A percentile compares a stretch with the other conserved stretches of the same genome.
phyloP scores from a whole-genome alignment of 441 rosid genomes.

The Omphalea diandra region DNA sequence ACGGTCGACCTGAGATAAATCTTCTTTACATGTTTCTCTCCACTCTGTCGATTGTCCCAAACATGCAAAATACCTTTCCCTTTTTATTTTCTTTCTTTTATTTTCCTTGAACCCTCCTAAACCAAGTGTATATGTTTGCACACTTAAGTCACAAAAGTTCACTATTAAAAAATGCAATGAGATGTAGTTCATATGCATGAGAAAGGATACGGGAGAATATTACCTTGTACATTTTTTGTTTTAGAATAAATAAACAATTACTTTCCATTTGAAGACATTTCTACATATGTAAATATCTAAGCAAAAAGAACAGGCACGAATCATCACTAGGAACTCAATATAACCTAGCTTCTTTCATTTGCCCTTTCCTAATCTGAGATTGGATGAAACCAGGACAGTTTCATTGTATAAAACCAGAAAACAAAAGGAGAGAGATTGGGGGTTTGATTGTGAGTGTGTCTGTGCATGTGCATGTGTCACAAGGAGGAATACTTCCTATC shows the following conservation, averaged over 20 bases:
- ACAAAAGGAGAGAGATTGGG: not conserved
- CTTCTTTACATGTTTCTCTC: not conserved
- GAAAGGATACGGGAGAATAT: not conserved
- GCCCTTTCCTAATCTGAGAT: not conserved
- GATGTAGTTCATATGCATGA: not conserved
- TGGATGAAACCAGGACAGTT: constrained; percentile 7
- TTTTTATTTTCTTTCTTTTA: not conserved
- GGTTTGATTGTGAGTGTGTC: too few species aligned
- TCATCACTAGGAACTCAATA: not conserved
- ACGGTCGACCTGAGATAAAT: not conserved
- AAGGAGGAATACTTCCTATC: constrained; percentile 17
- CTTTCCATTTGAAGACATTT: not conserved
- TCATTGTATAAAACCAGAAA: not conserved
- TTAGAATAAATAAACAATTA: not conserved
- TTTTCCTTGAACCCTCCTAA: not conserved
- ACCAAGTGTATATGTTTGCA: not conserved
- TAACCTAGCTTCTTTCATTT: not conserved
- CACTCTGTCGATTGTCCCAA: not conserved
- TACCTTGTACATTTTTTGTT: not conserved
- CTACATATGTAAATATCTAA: constrained; percentile 8
- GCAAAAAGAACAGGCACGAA: constrained; percentile 9
- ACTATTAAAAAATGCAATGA: not conserved
- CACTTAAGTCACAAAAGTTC: not conserved
- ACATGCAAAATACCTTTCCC: not conserved
- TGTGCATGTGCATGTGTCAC: too few species aligned